A percentile compares a stretch with the other conserved stretches of the same genome.
phyloP scores from a whole-genome alignment of 768 basidiomycete genomes.

The Hemileccinum impolitum region DNA sequence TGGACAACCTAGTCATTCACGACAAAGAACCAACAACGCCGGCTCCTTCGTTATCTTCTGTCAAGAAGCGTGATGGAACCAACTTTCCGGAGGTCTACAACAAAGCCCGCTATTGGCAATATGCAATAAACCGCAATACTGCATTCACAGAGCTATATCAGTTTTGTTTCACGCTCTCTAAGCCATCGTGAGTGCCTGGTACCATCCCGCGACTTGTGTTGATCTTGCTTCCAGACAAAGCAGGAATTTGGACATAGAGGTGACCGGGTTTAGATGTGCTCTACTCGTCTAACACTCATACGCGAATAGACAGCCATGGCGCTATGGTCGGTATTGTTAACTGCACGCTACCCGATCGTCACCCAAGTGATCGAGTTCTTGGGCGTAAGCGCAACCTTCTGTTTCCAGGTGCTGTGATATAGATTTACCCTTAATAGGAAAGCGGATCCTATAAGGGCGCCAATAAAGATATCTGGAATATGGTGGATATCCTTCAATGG shows the following conservation, averaged over 20 bases:
- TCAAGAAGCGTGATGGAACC: slow-evolving; percentile 32
- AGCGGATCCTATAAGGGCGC: slow-evolving; percentile 66
- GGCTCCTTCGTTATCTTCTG: slow-evolving; percentile 16
- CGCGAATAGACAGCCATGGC: slow-evolving; percentile 58
- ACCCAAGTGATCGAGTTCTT: slow-evolving; percentile 66
- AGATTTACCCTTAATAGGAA: slow-evolving; percentile 29
- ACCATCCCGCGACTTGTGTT: background rate
- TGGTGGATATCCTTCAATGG: slow-evolving; percentile 46
- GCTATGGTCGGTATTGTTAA: slow-evolving; percentile 72
- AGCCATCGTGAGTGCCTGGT: slow-evolving; percentile 56
- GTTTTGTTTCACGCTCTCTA: slow-evolving; percentile 69
- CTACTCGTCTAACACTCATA: background rate
- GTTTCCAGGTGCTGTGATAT: background rate
- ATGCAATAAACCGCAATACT: slow-evolving; percentile 44
- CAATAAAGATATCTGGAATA: slow-evolving; percentile 84
- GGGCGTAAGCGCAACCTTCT: slow-evolving; percentile 38
- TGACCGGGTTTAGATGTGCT: slow-evolving; percentile 27
- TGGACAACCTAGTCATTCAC: slow-evolving; percentile 60
- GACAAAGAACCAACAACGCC: slow-evolving; percentile 38
- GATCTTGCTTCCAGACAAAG: slow-evolving; percentile 45
- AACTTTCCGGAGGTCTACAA: slow-evolving; percentile 50
- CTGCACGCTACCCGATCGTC: slow-evolving; percentile 64
- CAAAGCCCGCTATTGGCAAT: slow-evolving; percentile 45
- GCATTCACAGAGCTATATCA: slow-evolving; percentile 65
- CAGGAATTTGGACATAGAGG: slow-evolving; percentile 81